phyloP scores from a whole-genome alignment of 179 eudicot genomes.

The Actinidia arguta region DNA sequence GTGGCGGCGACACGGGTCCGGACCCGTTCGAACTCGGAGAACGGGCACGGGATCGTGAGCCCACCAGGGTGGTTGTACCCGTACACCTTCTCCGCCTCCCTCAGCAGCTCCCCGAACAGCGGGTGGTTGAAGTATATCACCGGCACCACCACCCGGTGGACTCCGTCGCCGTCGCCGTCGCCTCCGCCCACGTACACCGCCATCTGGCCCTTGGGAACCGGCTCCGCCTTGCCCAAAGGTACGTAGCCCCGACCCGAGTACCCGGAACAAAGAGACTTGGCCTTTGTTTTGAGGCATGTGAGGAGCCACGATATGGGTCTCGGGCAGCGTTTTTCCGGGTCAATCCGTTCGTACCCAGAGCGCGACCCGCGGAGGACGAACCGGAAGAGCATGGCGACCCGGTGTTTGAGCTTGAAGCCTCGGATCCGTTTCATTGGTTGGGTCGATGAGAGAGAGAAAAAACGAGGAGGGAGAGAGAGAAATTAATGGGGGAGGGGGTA shows the following conservation, averaged over 20 bases:
- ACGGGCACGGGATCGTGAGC: slow-evolving; percentile 64
- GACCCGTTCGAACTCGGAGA: slow-evolving; percentile 57
- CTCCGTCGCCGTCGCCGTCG: slow-evolving; percentile 48
- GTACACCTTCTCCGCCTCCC: slow-evolving; percentile 55
- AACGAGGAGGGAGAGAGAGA: neutral
- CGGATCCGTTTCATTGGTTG: slow-evolving; percentile 27
- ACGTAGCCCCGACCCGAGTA: neutral
- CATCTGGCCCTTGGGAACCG: slow-evolving; percentile 56
- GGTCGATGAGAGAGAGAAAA: no score
- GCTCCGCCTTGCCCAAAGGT: neutral
- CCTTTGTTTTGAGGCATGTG: slow-evolving; percentile 27
- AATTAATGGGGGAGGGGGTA: neutral
- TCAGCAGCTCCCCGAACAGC: slow-evolving; percentile 51
- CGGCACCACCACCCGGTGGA: slow-evolving; percentile 52
- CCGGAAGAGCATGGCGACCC: slow-evolving; percentile 37
- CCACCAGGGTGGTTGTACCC: slow-evolving; percentile 62
- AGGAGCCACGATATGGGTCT: slow-evolving; percentile 8
- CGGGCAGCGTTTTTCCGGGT: neutral
- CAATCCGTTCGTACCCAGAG: slow-evolving; percentile 15
- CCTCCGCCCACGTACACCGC: slow-evolving; percentile 63
- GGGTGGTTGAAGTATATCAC: slow-evolving; percentile 69
- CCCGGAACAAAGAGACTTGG: slow-evolving; percentile 24
- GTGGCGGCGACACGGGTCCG: slow-evolving; percentile 46
- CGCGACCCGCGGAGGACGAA: slow-evolving; percentile 15
- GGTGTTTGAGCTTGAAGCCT: slow-evolving; percentile 41